These are phyloP conservation scores for Pleurotus citrinopileatus DNA, from an alignment of 768 basidiomycete genomes.

Conservation along the genomic window DNA sequence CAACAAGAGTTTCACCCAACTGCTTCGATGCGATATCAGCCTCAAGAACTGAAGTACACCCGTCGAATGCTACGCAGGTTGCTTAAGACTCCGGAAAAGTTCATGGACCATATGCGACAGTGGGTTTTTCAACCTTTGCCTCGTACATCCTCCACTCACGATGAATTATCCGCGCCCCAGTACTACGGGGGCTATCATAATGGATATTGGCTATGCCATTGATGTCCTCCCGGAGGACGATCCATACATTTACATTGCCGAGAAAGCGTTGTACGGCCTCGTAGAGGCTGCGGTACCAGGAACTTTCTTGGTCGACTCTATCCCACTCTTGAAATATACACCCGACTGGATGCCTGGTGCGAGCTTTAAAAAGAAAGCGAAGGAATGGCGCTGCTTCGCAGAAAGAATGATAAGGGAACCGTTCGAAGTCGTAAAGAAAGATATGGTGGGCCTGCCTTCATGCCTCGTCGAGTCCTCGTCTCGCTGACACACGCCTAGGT, in stretches of 20 bases:
- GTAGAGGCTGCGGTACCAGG: slow-evolving; percentile 36
- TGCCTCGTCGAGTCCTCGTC: background rate
- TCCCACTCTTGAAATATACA: slow-evolving; percentile 35
- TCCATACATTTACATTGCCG: slow-evolving; percentile 39
- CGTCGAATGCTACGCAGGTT: slow-evolving; percentile 28
- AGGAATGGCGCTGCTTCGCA: slow-evolving; percentile 26
- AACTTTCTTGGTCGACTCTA: slow-evolving; percentile 41
- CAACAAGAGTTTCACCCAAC: slow-evolving; percentile 36
- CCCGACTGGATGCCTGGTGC: slow-evolving; percentile 43
- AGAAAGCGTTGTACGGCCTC: slow-evolving; percentile 32
- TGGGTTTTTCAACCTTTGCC: slow-evolving; percentile 21
- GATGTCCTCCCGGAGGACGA: slow-evolving; percentile 35
- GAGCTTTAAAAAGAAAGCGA: slow-evolving; percentile 33
- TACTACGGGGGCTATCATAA: slow-evolving; percentile 11
- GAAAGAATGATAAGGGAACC: slow-evolving; percentile 28
- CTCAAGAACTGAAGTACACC: slow-evolving; percentile 25
- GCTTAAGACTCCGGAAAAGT: slow-evolving; percentile 34
- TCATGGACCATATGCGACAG: slow-evolving; percentile 33
- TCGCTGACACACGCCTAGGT: background rate
- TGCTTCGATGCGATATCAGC: slow-evolving; percentile 27
- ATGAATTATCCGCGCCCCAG: too few species aligned
- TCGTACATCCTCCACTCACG: too few species aligned
- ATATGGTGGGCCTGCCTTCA: slow-evolving; percentile 20
- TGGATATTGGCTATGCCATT: slow-evolving; percentile 39
- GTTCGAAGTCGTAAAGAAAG: slow-evolving; percentile 24